phyloP scores from a whole-genome alignment of 805 yeast genomes.

The Diddensiella transvaalensis region DNA sequence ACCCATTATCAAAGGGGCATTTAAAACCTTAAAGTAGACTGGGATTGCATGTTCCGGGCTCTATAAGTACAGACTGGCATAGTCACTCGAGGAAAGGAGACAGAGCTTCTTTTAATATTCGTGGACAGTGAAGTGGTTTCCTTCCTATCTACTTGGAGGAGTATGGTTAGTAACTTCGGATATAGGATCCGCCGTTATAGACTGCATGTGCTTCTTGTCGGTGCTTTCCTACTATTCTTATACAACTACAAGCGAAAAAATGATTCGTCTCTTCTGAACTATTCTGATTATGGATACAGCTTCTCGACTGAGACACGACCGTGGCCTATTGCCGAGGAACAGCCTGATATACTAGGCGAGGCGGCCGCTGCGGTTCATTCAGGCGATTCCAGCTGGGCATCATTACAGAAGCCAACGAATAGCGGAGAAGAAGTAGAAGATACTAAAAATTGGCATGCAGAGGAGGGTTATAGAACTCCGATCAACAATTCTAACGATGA shows the following conservation, averaged over 20 bases:
- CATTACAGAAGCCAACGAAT: not conserved
- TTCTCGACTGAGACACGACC: not conserved
- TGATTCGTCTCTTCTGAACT: not conserved
- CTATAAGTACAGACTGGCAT: too few species aligned
- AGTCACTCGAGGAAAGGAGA: too few species aligned
- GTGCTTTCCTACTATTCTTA: constrained; percentile 4
- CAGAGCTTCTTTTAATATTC: too few species aligned
- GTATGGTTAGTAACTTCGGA: constrained; percentile 8
- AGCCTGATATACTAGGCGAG: not conserved
- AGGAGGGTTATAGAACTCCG: not conserved
- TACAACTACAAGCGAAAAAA: not conserved
- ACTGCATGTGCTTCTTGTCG: constrained; percentile 4
- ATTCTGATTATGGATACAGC: not conserved
- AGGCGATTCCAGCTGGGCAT: not conserved
- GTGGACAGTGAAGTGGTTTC: too few species aligned
- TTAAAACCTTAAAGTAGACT: too few species aligned
- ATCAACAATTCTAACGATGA: not conserved
- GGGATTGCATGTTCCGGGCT: too few species aligned
- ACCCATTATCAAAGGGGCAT: too few species aligned
- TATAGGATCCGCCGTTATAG: constrained; percentile 7
- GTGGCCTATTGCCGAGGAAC: not conserved
- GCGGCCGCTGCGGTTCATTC: not conserved
- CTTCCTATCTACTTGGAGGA: too few species aligned
- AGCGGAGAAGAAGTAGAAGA: not conserved
- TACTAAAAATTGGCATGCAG: not conserved